Evolutionary conservation across 2,329 filamentous ascomycete species (phyloP).

Genomic region (Elsinoe fawcettii): DNA sequence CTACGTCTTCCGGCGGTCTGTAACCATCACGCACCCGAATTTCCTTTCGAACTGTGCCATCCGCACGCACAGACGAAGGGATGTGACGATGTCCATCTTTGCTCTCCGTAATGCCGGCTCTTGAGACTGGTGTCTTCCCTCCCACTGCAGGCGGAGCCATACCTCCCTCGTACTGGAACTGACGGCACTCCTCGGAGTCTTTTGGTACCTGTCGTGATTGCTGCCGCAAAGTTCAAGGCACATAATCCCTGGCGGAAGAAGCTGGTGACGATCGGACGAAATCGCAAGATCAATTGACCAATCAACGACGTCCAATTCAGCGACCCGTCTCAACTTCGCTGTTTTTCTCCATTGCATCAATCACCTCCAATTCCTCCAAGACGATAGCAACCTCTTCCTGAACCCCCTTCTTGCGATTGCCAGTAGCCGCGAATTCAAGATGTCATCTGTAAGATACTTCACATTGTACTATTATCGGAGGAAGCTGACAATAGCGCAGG

Average conservation of each 20-base stretch:
- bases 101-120: conserved; percentile 59
- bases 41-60: conserved; percentile 86
- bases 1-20: conserved; percentile 87
- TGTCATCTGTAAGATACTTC: conserved; percentile 47
- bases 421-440: conserved; percentile 34
- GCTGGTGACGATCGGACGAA: not conserved
- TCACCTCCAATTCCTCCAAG: not conserved
- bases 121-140: conserved; percentile 59
- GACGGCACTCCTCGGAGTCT: no score
- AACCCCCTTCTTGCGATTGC: not conserved
- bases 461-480: conserved; percentile 1
- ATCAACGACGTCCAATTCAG: conserved; percentile 12
- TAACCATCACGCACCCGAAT: conserved; percentile 93
- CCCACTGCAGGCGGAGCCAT: not conserved
- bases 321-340: conserved; percentile 24
- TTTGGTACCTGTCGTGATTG: no score
- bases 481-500: conserved; percentile 29
- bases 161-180: not conserved
- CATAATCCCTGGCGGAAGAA: not conserved
- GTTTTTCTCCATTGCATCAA: not conserved
- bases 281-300: conserved; percentile 17
- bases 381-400: conserved; percentile 17
- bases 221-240: not conserved
- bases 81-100: conserved; percentile 77
- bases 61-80: conserved; percentile 74